Evolutionary conservation across 2,329 filamentous ascomycete genomes (phyloP).

Genomic region (Colletotrichum camelliae): DNA sequence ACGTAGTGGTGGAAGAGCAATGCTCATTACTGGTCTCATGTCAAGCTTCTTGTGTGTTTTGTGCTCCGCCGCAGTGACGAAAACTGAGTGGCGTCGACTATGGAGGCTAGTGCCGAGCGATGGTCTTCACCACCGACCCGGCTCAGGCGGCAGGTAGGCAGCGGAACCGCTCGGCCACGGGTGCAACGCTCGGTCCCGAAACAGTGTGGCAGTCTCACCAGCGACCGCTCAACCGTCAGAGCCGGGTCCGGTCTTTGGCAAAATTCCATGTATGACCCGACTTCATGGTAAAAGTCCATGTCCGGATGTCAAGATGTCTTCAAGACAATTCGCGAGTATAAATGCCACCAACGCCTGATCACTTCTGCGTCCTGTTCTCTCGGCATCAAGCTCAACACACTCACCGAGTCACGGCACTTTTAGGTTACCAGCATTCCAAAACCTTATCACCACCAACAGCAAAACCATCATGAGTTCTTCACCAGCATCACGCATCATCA

Average conservation of each 20-base stretch:
- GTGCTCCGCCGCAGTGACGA: too few species aligned
- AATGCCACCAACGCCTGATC: fast-evolving
- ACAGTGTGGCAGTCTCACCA: neutral
- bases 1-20: too few species aligned
- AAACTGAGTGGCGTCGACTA: neutral
- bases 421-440: neutral
- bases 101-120: neutral
- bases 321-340: fast-evolving
- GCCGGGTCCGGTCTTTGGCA: neutral
- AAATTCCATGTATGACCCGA: neutral
- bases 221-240: neutral
- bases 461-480: neutral
- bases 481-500: neutral
- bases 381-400: neutral
- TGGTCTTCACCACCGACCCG: neutral
- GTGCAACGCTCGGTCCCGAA: neutral
- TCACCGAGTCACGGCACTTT: neutral
- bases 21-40: too few species aligned
- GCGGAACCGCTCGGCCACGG: neutral
- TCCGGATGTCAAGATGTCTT: neutral
- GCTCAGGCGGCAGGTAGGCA: neutral
- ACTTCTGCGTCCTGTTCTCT: fast-evolving
- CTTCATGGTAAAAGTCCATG: neutral
- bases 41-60: too few species aligned
- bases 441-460: fast-evolving